Conservation (phyloP, 345 rosid species). For the Populus nigra region DNA sequence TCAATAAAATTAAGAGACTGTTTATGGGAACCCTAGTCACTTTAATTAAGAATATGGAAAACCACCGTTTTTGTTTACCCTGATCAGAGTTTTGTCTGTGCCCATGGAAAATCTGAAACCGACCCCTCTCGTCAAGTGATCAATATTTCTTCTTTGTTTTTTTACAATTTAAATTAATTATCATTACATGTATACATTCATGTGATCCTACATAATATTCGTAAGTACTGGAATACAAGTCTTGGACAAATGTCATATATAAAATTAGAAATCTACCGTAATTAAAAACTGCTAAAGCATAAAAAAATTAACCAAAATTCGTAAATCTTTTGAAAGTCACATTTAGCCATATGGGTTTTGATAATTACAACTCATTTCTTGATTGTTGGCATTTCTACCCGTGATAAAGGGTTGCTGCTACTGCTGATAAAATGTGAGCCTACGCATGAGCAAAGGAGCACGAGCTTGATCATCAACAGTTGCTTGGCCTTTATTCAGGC, state of each 20-base stretch:
- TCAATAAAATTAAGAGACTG: not conserved
- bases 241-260: too few species aligned
- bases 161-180: not conserved
- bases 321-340: too few species aligned
- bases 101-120: not conserved
- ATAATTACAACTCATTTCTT: not conserved
- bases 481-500: not conserved
- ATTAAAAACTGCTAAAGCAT: too few species aligned
- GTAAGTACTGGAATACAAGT: too few species aligned
- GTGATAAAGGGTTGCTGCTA: constrained; percentile 3
- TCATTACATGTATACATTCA: too few species aligned
- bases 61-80: not conserved
- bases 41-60: constrained; percentile 14
- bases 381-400: constrained; percentile 4
- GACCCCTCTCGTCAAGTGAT: not conserved
- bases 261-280: too few species aligned
- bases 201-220: too few species aligned
- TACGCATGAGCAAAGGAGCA: not conserved
- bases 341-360: not conserved
- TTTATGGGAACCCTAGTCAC: constrained; percentile 9
- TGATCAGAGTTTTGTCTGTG: not conserved
- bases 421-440: too few species aligned
- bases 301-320: too few species aligned
- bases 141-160: not conserved
- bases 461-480: not conserved